Base-by-base conservation (phyloP, 441 rosid species). In the Raphanus hybrid region DNA sequence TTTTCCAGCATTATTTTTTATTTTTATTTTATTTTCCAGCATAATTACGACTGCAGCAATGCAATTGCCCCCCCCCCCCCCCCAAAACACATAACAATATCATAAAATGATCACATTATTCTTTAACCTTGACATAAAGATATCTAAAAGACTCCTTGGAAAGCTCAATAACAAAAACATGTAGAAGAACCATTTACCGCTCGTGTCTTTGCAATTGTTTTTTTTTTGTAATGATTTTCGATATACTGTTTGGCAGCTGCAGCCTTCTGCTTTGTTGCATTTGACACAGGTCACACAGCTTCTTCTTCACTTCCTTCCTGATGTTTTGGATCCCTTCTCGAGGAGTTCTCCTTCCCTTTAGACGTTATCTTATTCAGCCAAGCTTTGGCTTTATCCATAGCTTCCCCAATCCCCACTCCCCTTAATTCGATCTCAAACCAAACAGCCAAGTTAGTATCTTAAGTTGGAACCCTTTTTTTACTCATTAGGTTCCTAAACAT, bases 221-320 rank as follows among this genome's bases (percentile, higher is more conserved):
- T 97, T 83, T 89, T 92, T 84, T 89, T 91, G 86, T 94, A 94
- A 80, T 94, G 98, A 80, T 94, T 87, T 83, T 94, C 98, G 65
- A 94, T 94, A 80, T 89, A 92, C 83, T 92, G 96, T 82, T 92
- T 94, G 23, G 99, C 98, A 77, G 99, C 99, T 9, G 92, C 98
- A 78, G 88, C 99, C 85, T 78, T 87, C 83, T 94, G 97, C 86
- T 87, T 90, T 71, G 99, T 92, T 54, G 85, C 97, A 88, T 86
- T 91, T 35, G 99, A 1, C 26, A 23, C 26, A 23, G 26, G 26
- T 23, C 26, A 94, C 71, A 94, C 94, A 34, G 84, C 89, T 83
- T 94, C 99, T 83, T 94, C 99, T 35, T 35, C 39, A 83, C 84
- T 64, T 32, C 84, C 66, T 23, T 64, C 86, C 80, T 57, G 82